Evolutionary conservation across 306 rosid genomes (phyloP), one percentile per base, ranked within the genome.

Genomic region (Quercus wislizeni): DNA sequence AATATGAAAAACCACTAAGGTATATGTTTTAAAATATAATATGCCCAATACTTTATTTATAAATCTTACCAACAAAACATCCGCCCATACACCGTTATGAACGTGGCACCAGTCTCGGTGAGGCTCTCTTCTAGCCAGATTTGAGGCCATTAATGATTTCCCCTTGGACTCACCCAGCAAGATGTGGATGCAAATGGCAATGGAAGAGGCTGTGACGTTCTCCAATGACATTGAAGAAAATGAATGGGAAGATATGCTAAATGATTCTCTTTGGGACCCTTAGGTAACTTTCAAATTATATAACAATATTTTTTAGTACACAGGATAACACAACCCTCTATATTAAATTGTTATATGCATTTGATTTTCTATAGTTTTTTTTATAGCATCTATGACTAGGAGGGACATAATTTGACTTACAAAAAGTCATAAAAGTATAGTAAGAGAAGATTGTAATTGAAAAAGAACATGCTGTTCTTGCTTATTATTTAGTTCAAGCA

Each of bases 111-210:
- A 6, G 79, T 73, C 14, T 88, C 88, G 0, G 91, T 83, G 57
- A 87, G 85, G 71, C 86, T 84, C 28, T 86, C 89, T 3, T 83
- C 85, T 0, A 88, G 83, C 14, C 91, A 88, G 59, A 88, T 88
- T 23, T 81, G 88, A 88, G 38, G 89, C 91, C 28, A 88, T 88
- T 78, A 88, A 88, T 27, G 91, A 88, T 25, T 79, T 84, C 0
- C 91, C 91, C 1, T 69, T 88, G 64, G 91, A 88, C 57, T 88
- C 91, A 0, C 89, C 88, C n/a, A 38, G 46, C 46, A 81, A 73
- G 67, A 74, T 73, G 31, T 88, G 91, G 91, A 85, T 81, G 91
- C 85, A 85, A 79, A 81, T 81, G 83, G 63, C 85, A 0, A 78
- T 55, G 33, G 90, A 90, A 70, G 75, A 85, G 12, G 57, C 85